These are phyloP conservation scores for Omphalea diandra DNA, from an alignment of 441 rosid species.

Conservation along the genomic window DNA sequence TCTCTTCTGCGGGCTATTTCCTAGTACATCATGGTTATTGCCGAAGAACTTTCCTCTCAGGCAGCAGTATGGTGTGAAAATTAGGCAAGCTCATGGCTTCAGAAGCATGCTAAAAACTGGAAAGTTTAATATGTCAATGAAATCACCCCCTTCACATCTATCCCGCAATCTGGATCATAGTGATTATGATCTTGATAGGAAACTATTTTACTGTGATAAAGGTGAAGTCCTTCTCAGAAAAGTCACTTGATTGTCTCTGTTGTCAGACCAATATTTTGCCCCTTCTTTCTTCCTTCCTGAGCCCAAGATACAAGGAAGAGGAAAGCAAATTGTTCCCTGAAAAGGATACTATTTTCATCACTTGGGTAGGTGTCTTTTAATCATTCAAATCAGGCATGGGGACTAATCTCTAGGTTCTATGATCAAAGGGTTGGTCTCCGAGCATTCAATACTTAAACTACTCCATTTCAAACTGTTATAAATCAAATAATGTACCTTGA, in stretches of 20 bases:
- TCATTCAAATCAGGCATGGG: slow-evolving; percentile 55
- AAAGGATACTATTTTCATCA: slow-evolving; percentile 48
- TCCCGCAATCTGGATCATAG: slow-evolving; percentile 45
- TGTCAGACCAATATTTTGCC: slow-evolving; percentile 43
- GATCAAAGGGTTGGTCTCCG: slow-evolving; percentile 47
- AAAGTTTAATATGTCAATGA: slow-evolving; percentile 16
- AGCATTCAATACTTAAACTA: slow-evolving; percentile 33
- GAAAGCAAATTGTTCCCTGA: slow-evolving; percentile 40
- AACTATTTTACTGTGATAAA: slow-evolving; percentile 42
- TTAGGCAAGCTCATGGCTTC: slow-evolving; percentile 16
- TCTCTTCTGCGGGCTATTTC: slow-evolving; percentile 58
- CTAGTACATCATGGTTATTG: slow-evolving; percentile 46
- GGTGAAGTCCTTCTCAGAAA: slow-evolving; percentile 30
- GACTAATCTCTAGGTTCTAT: slow-evolving; percentile 45
- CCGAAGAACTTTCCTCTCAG: slow-evolving; percentile 24
- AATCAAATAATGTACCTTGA: slow-evolving; percentile 40
- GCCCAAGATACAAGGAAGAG: slow-evolving; percentile 34
- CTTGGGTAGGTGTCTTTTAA: slow-evolving; percentile 48
- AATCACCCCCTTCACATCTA: slow-evolving; percentile 26
- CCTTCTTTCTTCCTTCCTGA: slow-evolving; percentile 48
- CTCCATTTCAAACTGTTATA: slow-evolving; percentile 29
- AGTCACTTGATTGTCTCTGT: slow-evolving; percentile 50
- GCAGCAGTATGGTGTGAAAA: not conserved
- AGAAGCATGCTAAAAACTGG: slow-evolving; percentile 36
- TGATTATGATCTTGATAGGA: slow-evolving; percentile 33